Conservation (phyloP, 2,329 filamentous ascomycete species). For the Colletotrichum destructivum region DNA sequence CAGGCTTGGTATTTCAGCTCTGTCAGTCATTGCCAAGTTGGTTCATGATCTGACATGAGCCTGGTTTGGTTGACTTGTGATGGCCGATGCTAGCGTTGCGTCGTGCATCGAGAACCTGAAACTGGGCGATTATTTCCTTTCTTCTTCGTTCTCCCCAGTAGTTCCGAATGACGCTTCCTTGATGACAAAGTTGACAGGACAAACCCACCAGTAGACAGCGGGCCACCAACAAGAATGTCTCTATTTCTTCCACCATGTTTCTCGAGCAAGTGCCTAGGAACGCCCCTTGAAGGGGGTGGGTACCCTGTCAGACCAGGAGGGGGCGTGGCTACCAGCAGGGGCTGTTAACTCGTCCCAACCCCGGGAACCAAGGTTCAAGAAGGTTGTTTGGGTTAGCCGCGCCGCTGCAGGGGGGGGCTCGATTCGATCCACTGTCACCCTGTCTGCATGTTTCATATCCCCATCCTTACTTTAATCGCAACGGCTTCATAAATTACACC, state of each 20-base stretch:
- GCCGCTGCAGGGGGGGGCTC: conserved; percentile 31
- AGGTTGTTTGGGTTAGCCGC: conserved; percentile 40
- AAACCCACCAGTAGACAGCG: not conserved
- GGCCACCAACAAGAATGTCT: conserved; percentile 16
- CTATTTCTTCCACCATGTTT: conserved; percentile 24
- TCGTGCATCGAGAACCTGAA: conserved; percentile 35
- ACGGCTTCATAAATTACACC: conserved; percentile 38
- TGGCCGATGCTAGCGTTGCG: conserved; percentile 21
- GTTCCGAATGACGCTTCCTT: not conserved
- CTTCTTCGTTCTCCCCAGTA: conserved; percentile 11
- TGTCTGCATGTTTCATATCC: conserved; percentile 36
- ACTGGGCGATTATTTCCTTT: conserved; percentile 34
- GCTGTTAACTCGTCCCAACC: not conserved
- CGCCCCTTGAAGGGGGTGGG: not conserved
- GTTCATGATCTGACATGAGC: not conserved
- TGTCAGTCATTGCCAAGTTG: not conserved
- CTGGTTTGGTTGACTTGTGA: conserved; percentile 14
- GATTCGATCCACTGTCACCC: conserved; percentile 29
- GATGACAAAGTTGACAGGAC: conserved; percentile 4
- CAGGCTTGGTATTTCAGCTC: not conserved
- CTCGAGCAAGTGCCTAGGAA: conserved; percentile 14
- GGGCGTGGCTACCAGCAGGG: conserved; percentile 6
- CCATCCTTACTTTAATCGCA: conserved; percentile 38
- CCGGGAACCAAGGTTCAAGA: conserved; percentile 30
- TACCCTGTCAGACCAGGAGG: not conserved